Evolutionary conservation across 768 basidiomycete genomes (phyloP).

Genomic region (Neoboletus subvelutipes): DNA sequence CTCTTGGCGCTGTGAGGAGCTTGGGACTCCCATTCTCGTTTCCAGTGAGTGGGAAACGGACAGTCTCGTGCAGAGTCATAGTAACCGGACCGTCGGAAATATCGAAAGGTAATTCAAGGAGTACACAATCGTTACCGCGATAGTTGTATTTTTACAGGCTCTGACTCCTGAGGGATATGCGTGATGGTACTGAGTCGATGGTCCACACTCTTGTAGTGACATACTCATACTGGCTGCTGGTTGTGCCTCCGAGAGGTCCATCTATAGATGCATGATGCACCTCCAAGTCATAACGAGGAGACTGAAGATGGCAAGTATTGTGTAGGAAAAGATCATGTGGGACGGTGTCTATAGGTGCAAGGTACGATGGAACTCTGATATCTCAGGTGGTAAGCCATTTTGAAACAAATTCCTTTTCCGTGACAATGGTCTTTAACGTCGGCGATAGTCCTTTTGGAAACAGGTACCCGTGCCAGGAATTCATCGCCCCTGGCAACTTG

Average conservation of each 20-base stretch:
- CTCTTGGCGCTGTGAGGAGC: too few species aligned
- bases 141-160: too few species aligned
- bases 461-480: neutral
- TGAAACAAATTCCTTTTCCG: neutral
- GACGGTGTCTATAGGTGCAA: neutral
- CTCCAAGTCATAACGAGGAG: neutral
- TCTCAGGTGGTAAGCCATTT: neutral
- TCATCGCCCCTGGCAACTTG: neutral
- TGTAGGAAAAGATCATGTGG: neutral
- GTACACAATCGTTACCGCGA: too few species aligned
- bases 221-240: neutral
- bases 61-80: constrained; percentile 17
- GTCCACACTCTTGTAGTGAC: too few species aligned
- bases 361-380: neutral
- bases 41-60: constrained; percentile 3
- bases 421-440: neutral
- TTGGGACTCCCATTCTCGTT: too few species aligned
- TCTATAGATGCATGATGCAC: neutral
- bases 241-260: neutral
- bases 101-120: too few species aligned
- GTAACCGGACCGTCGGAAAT: too few species aligned
- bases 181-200: too few species aligned
- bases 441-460: neutral
- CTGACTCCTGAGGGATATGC: too few species aligned
- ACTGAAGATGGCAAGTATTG: neutral